Evolutionary conservation across 1,139 yeast genomes (phyloP).

Genomic region (Suhomyces guaymorum): DNA sequence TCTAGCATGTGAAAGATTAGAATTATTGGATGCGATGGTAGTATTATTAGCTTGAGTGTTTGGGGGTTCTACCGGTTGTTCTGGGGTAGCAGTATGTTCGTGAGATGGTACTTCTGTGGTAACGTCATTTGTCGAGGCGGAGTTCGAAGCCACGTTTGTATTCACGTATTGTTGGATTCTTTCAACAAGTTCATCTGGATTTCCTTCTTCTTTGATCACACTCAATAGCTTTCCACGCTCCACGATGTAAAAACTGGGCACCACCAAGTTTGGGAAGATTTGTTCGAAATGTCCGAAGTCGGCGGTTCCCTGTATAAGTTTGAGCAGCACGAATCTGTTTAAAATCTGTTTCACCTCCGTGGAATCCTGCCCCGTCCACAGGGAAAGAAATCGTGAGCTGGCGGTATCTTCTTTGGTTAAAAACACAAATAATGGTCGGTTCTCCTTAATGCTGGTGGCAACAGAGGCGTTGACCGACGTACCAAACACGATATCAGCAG

Average conservation of each 20-base stretch:
- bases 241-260: conserved; percentile 54
- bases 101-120: no score
- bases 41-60: no score
- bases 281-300: conserved; percentile 53
- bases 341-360: conserved; percentile 13
- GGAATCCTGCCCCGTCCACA: conserved; percentile 6
- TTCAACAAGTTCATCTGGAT: conserved; percentile 15
- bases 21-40: no score
- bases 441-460: conserved; percentile 30
- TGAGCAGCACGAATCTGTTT: conserved; percentile 41
- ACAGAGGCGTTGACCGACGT: conserved; percentile 46
- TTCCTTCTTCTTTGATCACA: conserved; percentile 33
- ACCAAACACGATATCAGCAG: conserved; percentile 18
- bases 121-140: no score
- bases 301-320: conserved; percentile 42
- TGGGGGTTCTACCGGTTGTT: no score
- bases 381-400: conserved; percentile 3
- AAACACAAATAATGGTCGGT: conserved; percentile 46
- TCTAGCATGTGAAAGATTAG: neutral
- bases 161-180: conserved; percentile 2
- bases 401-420: conserved; percentile 26
- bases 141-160: neutral
- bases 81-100: no score
- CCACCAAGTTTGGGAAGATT: conserved; percentile 45
- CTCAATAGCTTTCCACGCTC: conserved; percentile 48